Evolutionary conservation across 169 alveolate genomes (phyloP), one percentile per base, ranked within the genome.

Genomic region (Cryptosporidium sp.): DNA sequence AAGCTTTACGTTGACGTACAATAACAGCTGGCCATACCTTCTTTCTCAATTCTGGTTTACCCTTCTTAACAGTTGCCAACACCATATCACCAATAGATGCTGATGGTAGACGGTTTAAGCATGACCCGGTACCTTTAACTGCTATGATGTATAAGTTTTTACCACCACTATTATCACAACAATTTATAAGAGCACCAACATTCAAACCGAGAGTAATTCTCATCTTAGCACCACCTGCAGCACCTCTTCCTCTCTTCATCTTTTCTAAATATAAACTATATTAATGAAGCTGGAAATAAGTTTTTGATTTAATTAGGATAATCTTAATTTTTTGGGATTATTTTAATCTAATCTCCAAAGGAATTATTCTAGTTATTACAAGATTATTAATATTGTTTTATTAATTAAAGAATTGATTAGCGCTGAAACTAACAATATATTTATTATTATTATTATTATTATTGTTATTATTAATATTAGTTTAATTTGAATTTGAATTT

Each of bases 61-160:
- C 99, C 94, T 98, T 98, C 95, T 98, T 98, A 92, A 97, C 99
- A 21, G 99, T 95, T 58, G 98, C 97, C 69, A 98, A 92, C 72
- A 98, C 99, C 98, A 98, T 94, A 92, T 98, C 99, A n/a, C 99
- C 99, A 35, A 98, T 97, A n/a, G 99, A 97, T 85, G 99, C 99
- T 61, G 98, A 94, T 31, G 99, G 99, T 73, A 98, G 95, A 92
- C 99, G 95, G 94, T 97, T 98, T 65, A 98, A 95, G 73, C 99
- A 97, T 56, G 99, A 98, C 44, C 99, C 99, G 91, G 95, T 95
- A 80, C 99, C 99, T 94, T 94, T 96, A 65, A 97, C 99, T 26
- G 99, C 99, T 72, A 98, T 97, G 89, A 97, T 97, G 95, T 96
- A 98, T 60, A 98, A 93, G 93, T 97, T 97, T 94, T 98, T 98